Conservation (phyloP, 2,329 filamentous ascomycete species). For the Hymenoscyphus scutula region DNA sequence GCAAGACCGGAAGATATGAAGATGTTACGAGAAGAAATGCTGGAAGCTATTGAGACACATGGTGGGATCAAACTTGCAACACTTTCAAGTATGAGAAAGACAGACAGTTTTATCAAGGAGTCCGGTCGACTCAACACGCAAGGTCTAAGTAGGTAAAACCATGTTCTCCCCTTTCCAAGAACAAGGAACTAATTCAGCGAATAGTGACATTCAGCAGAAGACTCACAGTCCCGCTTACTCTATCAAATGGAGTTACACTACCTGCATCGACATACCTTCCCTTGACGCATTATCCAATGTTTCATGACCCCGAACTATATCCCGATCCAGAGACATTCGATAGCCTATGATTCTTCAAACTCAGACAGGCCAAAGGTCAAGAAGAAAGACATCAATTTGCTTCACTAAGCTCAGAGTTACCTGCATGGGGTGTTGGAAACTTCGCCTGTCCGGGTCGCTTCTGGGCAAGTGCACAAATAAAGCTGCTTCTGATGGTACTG, state of each 20-base stretch:
- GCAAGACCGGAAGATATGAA: slow-evolving; percentile 4
- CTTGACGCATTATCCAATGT: not conserved
- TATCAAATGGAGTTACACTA: slow-evolving; percentile 6
- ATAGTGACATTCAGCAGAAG: slow-evolving; percentile 6
- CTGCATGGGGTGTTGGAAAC: slow-evolving; percentile 1
- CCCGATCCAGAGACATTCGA: not conserved
- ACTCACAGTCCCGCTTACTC: not conserved
- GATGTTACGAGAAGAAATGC: not conserved
- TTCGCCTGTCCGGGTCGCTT: slow-evolving; percentile 6
- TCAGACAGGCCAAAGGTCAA: not conserved
- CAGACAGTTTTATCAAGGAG: slow-evolving; percentile 8
- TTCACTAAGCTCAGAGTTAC: not conserved
- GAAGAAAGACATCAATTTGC: not conserved
- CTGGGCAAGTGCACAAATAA: slow-evolving; percentile 3
- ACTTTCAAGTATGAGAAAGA: slow-evolving; percentile 2
- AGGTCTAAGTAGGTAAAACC: not conserved
- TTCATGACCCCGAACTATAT: not conserved
- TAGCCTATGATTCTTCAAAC: not conserved
- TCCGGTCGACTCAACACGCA: not conserved
- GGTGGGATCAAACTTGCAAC: slow-evolving; percentile 8
- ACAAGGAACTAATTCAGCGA: not conserved
- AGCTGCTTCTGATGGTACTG: slow-evolving; percentile 4
- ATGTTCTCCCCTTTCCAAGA: not conserved
- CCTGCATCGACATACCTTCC: not conserved
- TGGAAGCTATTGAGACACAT: not conserved